Evolutionary conservation across 805 yeast species (phyloP), one percentile per base, ranked within the genome.

Genomic region (Starmerella lactis-condensi): DNA sequence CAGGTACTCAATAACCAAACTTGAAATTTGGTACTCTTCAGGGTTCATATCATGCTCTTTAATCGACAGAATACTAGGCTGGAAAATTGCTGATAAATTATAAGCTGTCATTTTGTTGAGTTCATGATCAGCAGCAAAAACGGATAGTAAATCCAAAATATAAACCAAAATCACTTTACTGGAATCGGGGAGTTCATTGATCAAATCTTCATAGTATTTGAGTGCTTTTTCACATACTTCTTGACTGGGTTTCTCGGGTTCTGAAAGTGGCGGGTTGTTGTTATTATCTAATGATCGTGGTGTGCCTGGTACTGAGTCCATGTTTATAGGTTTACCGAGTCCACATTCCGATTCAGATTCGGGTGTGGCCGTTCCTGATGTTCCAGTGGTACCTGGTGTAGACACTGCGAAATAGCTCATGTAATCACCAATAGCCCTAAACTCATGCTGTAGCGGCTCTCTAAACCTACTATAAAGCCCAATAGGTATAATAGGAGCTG

Each of bases 81-180:
- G 98, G 58, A 89, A 89, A 35, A 89, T 78, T 2, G 96, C 93
- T 1, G 96, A 93, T 40, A 89, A 59, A 50, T 89, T 89, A 44
- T 81, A 68, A 1, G 93, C 78, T 2, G 94, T 72, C 99, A 89
- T 89, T 40, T 79, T 60, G 51, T 83, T 89, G 37, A 68, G 68
- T 30, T 66, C 67, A 11, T 91, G 65, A 46, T 76, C 73, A 36
- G 75, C 69, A 26, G 82, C 75, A 46, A 89, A 91, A 57, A 82
- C 67, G 10, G 92, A 75, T 36, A 89, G 60, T 41, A 89, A 58
- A 52, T 89, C 98, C 39, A 89, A 56, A 15, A 89, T 67, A 57
- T 89, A 89, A 40, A 82, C 75, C 5, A 89, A 60, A 19, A 89
- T 60, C 46, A 85, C 93, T 43, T 73, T 71, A 34, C 85, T 72